phyloP scores from a whole-genome alignment of 1,139 yeast species.

The Zhuliangozyma blackwelliae region DNA sequence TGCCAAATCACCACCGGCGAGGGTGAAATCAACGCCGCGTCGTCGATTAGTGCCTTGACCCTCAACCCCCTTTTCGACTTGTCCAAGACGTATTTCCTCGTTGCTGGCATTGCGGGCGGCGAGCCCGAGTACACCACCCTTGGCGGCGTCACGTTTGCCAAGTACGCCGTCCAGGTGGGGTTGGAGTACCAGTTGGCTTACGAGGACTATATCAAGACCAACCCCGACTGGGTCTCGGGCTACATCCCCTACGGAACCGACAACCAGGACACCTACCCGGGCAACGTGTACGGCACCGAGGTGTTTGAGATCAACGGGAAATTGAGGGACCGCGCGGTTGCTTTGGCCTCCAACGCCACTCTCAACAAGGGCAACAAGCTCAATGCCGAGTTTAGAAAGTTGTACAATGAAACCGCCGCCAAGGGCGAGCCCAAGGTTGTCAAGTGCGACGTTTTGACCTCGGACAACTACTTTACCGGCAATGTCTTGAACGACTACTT shows the following conservation, averaged over 20 bases:
- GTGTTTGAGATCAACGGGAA: slow-evolving; percentile 59
- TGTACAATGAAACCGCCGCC: slow-evolving; percentile 49
- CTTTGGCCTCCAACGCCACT: slow-evolving; percentile 42
- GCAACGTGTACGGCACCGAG: slow-evolving; percentile 58
- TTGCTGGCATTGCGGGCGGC: slow-evolving; percentile 69
- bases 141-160: slow-evolving; percentile 60
- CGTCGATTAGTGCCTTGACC: slow-evolving; percentile 52
- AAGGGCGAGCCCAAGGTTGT: slow-evolving; percentile 43
- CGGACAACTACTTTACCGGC: slow-evolving; percentile 61
- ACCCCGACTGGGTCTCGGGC: slow-evolving; percentile 58
- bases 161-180: slow-evolving; percentile 60
- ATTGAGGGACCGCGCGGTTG: slow-evolving; percentile 55
- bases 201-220: slow-evolving; percentile 42
- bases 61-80: slow-evolving; percentile 55
- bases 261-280: slow-evolving; percentile 50
- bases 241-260: slow-evolving; percentile 56
- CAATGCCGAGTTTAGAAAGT: slow-evolving; percentile 43
- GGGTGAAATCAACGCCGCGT: slow-evolving; percentile 66
- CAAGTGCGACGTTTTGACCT: slow-evolving; percentile 58
- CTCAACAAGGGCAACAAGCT: slow-evolving; percentile 44
- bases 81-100: slow-evolving; percentile 54
- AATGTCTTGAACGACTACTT: slow-evolving; percentile 48
- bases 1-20: slow-evolving; percentile 68
- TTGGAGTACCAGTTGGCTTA: slow-evolving; percentile 53
- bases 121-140: slow-evolving; percentile 44